Conservation (phyloP, 768 basidiomycete genomes). For the Lactifluus piperatus region DNA sequence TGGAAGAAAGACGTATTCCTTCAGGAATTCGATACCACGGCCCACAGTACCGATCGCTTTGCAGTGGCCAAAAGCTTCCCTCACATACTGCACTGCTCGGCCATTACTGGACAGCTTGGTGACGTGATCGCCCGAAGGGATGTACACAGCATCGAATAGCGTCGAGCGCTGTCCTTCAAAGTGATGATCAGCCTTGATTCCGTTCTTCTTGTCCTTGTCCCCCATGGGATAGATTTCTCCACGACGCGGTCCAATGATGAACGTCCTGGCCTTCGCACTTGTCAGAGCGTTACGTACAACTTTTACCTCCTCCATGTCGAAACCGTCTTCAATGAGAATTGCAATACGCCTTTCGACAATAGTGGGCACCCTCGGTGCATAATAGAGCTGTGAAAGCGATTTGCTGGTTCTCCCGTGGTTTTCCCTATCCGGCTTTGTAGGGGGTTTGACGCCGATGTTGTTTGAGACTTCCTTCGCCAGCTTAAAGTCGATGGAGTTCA, state of each 20-base stretch:
- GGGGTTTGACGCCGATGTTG: conserved; percentile 53
- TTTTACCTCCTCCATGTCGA: conserved; percentile 50
- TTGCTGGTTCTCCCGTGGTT: conserved; percentile 52
- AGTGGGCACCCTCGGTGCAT: conserved; percentile 44
- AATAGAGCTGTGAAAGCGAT: conserved; percentile 53
- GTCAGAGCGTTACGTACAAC: conserved; percentile 47
- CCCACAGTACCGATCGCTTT: conserved; percentile 78
- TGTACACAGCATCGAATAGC: conserved; percentile 72
- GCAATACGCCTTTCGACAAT: conserved; percentile 65
- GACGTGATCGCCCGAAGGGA: conserved; percentile 62
- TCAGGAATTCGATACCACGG: conserved; percentile 44
- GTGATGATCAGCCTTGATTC: conserved; percentile 54
- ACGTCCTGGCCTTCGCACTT: conserved; percentile 47
- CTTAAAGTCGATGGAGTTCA: conserved; percentile 66
- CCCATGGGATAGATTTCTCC: conserved; percentile 38
- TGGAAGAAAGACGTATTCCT: conserved; percentile 37
- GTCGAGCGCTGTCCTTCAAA: conserved; percentile 77
- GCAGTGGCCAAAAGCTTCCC: conserved; percentile 81
- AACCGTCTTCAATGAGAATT: conserved; percentile 69
- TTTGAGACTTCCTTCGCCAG: conserved; percentile 61
- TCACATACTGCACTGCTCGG: conserved; percentile 69
- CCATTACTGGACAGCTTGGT: conserved; percentile 55
- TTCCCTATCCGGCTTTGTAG: conserved; percentile 38
- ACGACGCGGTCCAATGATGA: conserved; percentile 60
- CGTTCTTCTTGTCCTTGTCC: conserved; percentile 22